Percentiles rank a stretch among this genome's conserved stretches.
These are phyloP conservation scores for Boletus vermiculosoides DNA, from an alignment of 768 basidiomycete species.

Conservation along the genomic window DNA sequence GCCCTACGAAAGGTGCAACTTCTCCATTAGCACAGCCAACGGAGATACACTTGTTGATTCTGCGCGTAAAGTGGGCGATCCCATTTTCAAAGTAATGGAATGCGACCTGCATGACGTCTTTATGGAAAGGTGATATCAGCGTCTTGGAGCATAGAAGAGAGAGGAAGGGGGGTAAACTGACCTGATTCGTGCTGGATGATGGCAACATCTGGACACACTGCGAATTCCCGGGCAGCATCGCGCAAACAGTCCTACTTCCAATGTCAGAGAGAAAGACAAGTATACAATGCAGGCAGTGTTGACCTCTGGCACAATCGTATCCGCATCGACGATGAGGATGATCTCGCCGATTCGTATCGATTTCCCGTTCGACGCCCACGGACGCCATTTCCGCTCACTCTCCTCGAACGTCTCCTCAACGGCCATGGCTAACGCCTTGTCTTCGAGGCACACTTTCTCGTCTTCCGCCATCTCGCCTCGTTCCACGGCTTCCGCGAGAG, in stretches of 20 bases:
- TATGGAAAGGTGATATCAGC: constrained; percentile 27
- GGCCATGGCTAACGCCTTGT: constrained; percentile 66
- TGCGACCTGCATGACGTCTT: constrained; percentile 88
- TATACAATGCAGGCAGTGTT: background rate
- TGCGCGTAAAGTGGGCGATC: constrained; percentile 88
- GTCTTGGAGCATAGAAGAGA: background rate
- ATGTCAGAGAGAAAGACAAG: background rate
- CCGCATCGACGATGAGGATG: constrained; percentile 84
- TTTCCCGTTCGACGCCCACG: constrained; percentile 78
- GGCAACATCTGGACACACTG: constrained; percentile 80
- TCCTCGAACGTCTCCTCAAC: constrained; percentile 71
- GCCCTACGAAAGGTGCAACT: constrained; percentile 75
- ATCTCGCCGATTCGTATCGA: constrained; percentile 75
- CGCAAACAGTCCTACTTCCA: constrained; percentile 72
- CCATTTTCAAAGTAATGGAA: constrained; percentile 90
- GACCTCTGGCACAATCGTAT: constrained; percentile 80
- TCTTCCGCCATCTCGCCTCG: constrained; percentile 42
- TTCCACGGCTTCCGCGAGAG: constrained; percentile 46
- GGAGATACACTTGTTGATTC: constrained; percentile 83
- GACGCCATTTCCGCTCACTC: constrained; percentile 56
- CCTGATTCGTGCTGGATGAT: constrained; percentile 92
- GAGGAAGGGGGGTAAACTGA: constrained; percentile 10
- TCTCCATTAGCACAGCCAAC: constrained; percentile 80
- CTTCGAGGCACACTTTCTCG: constrained; percentile 49
- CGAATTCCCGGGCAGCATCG: constrained; percentile 84